Base-by-base conservation (phyloP, 805 yeast species). In the Pichia manshurica region DNA sequence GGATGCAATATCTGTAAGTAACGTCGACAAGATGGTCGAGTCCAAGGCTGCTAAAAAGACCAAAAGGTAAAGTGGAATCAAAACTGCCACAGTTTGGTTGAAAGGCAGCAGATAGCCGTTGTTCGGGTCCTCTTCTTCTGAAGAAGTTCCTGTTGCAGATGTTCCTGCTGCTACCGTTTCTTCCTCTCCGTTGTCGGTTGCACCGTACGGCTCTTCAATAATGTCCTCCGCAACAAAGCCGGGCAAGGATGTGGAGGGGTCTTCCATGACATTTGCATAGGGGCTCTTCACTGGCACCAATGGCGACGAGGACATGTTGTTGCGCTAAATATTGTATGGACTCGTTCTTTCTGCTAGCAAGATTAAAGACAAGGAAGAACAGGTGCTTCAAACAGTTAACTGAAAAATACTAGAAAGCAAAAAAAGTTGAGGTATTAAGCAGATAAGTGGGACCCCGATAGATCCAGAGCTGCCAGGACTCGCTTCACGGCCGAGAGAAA, bases 21-120 rank as follows among this genome's bases (percentile, higher is more conserved):
- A 64, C 0, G 89, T 82, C 0, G 88, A 75, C 16, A 84, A 82
- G 22, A 84, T 75, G 0, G 90, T 83, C 17, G 78, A 71, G 58
- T 84, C 91, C 49, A 83, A 60, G 0, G 90, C 81, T 3, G 86
- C 79, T 35, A 84, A 66, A 54, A 78, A 82, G 0, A 78, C 70
- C 38, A 75, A 70, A 20, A 73, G 54, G 46, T 69, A 75, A 64
- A 74, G 61, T 13, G 77, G 72, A 0, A 64, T 59, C 47, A 75
- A 59, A 12, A 74, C 68, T 21, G 71, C 47, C 23, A 58, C 54
- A 10, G 64, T 45, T 41, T 63, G 59, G 3, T 50, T 40, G 31
- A 51, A 53, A 6, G 70, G 64, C 25, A 65, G 57, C n/a, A 59
- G 40, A 33, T 54, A 64, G 10, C 58, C 66, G 12, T 44, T 47